Evolutionary conservation across 1,284 basidiomycete genomes (phyloP), one percentile per base, ranked within the genome.

Genomic region (Fistulinella cinereoalba): DNA sequence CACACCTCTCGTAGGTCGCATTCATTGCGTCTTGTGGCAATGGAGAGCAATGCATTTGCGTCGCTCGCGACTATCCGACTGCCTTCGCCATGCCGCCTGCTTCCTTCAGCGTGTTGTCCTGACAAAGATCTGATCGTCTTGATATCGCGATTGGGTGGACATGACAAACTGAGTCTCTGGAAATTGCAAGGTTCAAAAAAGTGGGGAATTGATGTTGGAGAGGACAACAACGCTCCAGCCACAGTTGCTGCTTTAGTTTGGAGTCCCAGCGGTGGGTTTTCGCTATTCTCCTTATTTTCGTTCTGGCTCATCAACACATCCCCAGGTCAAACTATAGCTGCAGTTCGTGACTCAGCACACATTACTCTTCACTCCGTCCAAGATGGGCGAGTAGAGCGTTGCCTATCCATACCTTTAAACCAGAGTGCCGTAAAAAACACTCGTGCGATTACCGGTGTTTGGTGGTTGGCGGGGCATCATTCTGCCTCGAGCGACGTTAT

Each of bases 91-190:
- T 78, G 76, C 42, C 78, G 81, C 34, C 58, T 90, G 21, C 65
- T 87, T 19, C 48, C 68, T 10, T 75, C 80, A 16, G 79, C 88
- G 44, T 91, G 88, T 58, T 89, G 88, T 63, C 88, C 88, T 15
- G 88, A 90, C 69, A 91, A 91, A 65, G 88, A 92, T 65, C 71
- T 91, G 24, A 69, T 89, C 10, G 70, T 83, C 16, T 69, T 90
- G 9, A 70, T 89, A 37, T 81, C 81, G 48, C 76, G 79, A 28
- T 67, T 82, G 16, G 83, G 80, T 23, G 79, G 78, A 29, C 75
- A 77, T 50, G 85, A 88, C 57, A 76, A 79, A 50, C 66, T 91
- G 56, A 80, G 81, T 54, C 71, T 92, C 25, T 90, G 86, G 86
- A 89, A 87, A 54, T 77, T 84, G 63, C 81, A 86, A 56, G 88